Conservation (phyloP, 208 protist species). For the Acanthamoeba lenticulata region DNA sequence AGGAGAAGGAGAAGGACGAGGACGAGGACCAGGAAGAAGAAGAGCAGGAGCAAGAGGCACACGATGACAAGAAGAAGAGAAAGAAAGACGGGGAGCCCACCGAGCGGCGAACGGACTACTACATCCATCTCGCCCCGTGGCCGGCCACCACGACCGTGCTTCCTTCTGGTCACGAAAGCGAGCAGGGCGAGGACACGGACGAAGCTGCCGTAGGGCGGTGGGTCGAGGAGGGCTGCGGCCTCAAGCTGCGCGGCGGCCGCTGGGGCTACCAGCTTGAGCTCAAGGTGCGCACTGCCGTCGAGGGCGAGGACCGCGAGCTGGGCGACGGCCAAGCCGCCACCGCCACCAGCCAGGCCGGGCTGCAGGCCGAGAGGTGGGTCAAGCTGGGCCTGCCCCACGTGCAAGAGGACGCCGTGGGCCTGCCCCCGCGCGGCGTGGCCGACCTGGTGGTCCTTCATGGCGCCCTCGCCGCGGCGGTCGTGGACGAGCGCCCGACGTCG, state of each 20-base stretch:
- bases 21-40: neutral
- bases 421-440: neutral
- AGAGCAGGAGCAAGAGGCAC: neutral
- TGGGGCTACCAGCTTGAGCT: conserved; percentile 5
- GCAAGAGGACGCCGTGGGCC: neutral
- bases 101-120: neutral
- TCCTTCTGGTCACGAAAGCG: neutral
- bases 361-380: conserved; percentile 1
- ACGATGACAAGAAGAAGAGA: neutral
- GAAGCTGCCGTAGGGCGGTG: neutral
- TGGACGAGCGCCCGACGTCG: neutral
- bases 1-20: neutral
- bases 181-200: neutral
- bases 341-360: neutral
- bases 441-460: neutral
- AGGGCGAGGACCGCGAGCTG: neutral
- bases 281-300: neutral
- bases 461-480: neutral
- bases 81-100: neutral
- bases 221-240: neutral
- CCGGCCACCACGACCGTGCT: no score
- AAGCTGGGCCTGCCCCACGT: neutral
- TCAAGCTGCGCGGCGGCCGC: neutral
- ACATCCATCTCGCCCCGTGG: neutral
- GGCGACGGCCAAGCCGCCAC: neutral